Conservation (phyloP, 257 asterid species). For the Solanum paucissectum region DNA sequence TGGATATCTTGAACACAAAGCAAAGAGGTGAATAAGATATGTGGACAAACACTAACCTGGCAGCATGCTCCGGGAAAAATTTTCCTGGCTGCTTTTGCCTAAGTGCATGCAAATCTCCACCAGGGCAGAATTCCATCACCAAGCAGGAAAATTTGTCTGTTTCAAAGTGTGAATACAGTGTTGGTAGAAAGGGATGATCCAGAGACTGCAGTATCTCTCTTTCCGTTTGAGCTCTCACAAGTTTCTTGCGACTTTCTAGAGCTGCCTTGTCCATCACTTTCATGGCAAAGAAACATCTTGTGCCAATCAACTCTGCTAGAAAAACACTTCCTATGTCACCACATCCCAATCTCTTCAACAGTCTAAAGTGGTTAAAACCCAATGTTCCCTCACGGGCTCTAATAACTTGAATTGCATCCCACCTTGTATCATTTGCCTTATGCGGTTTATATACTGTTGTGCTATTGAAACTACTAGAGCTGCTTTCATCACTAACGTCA, state of each 20-base stretch:
- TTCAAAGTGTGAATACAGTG: conserved; percentile 52
- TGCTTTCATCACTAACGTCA: conserved; percentile 53
- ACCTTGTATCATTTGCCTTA: conserved; percentile 45
- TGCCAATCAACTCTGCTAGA: conserved; percentile 48
- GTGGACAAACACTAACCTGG: conserved; percentile 24
- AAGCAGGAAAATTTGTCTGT: conserved; percentile 49
- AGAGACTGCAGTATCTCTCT: conserved; percentile 50
- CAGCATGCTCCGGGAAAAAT: conserved; percentile 48
- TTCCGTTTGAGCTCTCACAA: conserved; percentile 54
- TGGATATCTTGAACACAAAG: not conserved
- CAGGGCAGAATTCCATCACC: conserved; percentile 65
- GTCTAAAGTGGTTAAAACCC: conserved; percentile 41
- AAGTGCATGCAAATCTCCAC: conserved; percentile 59
- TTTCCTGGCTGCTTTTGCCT: conserved; percentile 54
- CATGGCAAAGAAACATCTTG: conserved; percentile 53
- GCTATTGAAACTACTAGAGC: conserved; percentile 41
- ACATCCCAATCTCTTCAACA: conserved; percentile 43
- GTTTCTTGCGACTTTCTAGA: conserved; percentile 48
- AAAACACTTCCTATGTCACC: conserved; percentile 58
- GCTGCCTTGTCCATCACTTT: conserved; percentile 58
- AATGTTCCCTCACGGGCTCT: conserved; percentile 34
- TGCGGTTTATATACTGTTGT: conserved; percentile 44
- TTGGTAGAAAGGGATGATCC: conserved; percentile 62
- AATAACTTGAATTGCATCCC: conserved; percentile 60
- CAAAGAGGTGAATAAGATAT: not conserved